phyloP scores from a whole-genome alignment of 2,329 filamentous ascomycete species.

The Knufia petricola region DNA sequence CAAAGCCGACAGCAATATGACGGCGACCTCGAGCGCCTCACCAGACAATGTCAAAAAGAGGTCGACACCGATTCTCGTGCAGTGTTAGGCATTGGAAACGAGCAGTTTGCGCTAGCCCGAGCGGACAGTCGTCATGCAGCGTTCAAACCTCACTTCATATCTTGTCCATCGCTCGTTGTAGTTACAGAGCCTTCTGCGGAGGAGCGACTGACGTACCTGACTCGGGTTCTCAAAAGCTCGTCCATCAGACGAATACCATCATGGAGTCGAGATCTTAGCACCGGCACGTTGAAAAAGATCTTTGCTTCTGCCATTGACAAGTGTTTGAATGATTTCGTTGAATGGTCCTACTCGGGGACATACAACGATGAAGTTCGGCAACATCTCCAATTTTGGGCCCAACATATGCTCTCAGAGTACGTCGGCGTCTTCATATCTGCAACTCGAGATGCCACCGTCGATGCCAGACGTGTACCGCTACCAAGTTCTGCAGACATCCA shows the following conservation, averaged over 20 bases:
- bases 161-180: constrained; percentile 10
- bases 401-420: constrained; percentile 44
- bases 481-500: constrained; percentile 42
- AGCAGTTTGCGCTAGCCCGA: not conserved
- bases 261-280: constrained; percentile 34
- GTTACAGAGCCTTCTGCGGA: constrained; percentile 12
- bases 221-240: constrained; percentile 10
- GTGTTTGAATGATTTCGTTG: constrained; percentile 47
- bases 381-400: constrained; percentile 47
- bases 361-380: constrained; percentile 43
- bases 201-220: constrained; percentile 11
- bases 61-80: not conserved
- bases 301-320: constrained; percentile 51
- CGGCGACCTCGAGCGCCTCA: not conserved
- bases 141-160: constrained; percentile 15
- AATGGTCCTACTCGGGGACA: constrained; percentile 46
- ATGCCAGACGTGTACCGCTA: constrained; percentile 26
- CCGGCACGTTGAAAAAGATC: constrained; percentile 45
- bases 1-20: constrained; percentile 1
- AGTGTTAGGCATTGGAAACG: not conserved
- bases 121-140: constrained; percentile 5
- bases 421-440: constrained; percentile 38
- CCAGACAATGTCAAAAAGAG: not conserved
- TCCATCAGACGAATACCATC: constrained; percentile 11
- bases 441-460: constrained; percentile 7